Conservation (phyloP, 306 rosid species). For the Astragalus glycyphyllos region DNA sequence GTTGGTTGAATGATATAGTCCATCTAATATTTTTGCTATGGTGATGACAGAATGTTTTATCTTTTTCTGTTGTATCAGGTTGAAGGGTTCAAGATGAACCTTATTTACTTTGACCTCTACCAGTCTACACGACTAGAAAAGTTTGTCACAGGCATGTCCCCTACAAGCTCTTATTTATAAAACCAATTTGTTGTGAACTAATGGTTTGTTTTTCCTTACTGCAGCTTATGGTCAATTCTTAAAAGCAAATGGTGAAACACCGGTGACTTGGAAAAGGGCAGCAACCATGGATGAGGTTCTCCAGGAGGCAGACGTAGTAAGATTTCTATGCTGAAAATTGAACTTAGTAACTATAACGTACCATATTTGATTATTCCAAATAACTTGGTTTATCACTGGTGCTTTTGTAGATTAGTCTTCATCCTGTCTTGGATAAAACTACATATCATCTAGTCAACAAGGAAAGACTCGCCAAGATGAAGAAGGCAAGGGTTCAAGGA, state of each 20-base stretch:
- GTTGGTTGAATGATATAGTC: background rate
- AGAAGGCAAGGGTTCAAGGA: constrained; percentile 66
- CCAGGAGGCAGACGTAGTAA: constrained; percentile 89
- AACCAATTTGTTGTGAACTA: constrained; percentile 37
- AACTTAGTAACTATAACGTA: background rate
- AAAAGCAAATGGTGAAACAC: constrained; percentile 84
- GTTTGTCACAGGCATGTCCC: constrained; percentile 89
- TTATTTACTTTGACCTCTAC: constrained; percentile 93
- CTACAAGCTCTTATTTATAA: constrained; percentile 25
- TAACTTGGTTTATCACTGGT: constrained; percentile 34
- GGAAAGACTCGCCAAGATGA: constrained; percentile 83
- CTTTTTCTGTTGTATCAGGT: constrained; percentile 57
- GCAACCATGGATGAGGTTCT: constrained; percentile 94
- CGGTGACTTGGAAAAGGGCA: constrained; percentile 97
- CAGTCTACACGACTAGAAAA: constrained; percentile 92
- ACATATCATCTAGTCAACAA: constrained; percentile 96
- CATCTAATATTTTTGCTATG: background rate
- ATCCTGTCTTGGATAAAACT: constrained; percentile 91
- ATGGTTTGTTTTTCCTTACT: constrained; percentile 37
- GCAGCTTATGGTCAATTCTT: constrained; percentile 90
- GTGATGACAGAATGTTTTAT: background rate
- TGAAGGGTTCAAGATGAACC: constrained; percentile 99
- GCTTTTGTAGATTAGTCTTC: constrained; percentile 89
- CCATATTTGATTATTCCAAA: constrained; percentile 22
- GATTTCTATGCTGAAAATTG: constrained; percentile 33